Evolutionary conservation across 2,329 filamentous ascomycete genomes (phyloP), one percentile per base, ranked within the genome.

Genomic region (Hymenoscyphus fraxineus): DNA sequence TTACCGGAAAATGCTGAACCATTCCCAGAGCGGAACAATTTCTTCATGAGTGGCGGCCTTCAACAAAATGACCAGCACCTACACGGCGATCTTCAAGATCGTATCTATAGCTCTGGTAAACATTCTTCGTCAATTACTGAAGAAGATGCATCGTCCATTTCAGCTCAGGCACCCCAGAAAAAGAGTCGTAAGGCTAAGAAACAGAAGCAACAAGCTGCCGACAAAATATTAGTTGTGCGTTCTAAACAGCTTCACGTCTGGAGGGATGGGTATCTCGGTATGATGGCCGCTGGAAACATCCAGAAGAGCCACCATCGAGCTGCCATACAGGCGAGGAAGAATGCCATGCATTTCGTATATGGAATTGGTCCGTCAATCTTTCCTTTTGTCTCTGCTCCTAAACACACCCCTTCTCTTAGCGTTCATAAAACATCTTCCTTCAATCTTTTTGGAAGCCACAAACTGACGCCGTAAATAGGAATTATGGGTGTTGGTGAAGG

Each of bases 291-390:
- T 13, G 80, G 79, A 9, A 71, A 71, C 6, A 77, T 75, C 38
- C 72, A 77, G 22, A 87, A 84, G 68, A 68, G 76, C 77, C 64
- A 59, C 6, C 76, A 79, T 40, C 80, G 77, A 58, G 70, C 77
- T 15, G 68, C 75, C 13, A 73, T 75, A 0, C 77, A 82, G 54
- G 85, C 86, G 1, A 89, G 85, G 75, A 85, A 83, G 71, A 89
- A 88, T 65, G 88, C 87, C 0, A 80, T 81, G 12, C 80, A 82
- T 69, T 89, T 84, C 79, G 80, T 90, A 3, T 80, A 84, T 65
- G 84, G 83, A 5, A 73, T 77, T 58, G 86, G 86, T 6, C 22
- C 22, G 47, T 54, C 10, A 13, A 54, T 54, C 2, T 13, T 54
- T 54, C 47, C 7, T 13, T 54, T 12, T 12, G 10, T 22, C 10